Conservation (phyloP, 2,329 filamentous ascomycete genomes). For the Verticillium longisporum region DNA sequence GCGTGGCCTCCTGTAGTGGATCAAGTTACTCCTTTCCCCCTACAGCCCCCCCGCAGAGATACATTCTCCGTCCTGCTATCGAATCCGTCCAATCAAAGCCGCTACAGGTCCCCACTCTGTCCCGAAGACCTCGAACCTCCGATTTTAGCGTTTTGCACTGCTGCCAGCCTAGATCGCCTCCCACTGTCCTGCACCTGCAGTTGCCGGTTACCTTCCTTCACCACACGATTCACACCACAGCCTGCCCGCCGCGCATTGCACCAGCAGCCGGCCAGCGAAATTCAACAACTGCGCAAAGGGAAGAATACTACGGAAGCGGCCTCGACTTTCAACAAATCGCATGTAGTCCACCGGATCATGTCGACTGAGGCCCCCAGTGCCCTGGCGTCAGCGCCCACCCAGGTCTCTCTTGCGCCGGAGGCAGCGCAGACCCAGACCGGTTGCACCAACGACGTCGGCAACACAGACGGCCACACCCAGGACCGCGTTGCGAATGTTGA, state of each 20-base stretch:
- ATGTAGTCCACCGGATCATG: slow-evolving; percentile 43
- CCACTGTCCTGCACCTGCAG: not conserved
- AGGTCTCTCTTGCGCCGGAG: slow-evolving; percentile 11
- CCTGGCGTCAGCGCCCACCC: slow-evolving; percentile 31
- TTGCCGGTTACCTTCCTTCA: not conserved
- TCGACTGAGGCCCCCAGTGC: slow-evolving; percentile 48
- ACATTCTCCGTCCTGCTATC: not conserved
- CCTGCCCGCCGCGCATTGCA: not conserved
- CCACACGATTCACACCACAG: not conserved
- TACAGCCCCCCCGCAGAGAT: not conserved
- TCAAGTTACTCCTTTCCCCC: not conserved
- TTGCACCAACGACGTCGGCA: slow-evolving; percentile 7
- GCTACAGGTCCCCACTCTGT: not conserved
- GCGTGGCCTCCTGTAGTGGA: not conserved
- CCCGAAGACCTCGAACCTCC: slow-evolving; percentile 3
- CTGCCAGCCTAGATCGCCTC: not conserved
- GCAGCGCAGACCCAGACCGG: slow-evolving; percentile 8
- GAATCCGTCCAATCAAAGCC: not conserved
- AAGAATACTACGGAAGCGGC: not conserved
- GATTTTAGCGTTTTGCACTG: not conserved
- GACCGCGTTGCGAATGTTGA: slow-evolving; percentile 14
- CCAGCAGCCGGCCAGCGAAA: not conserved
- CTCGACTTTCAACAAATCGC: slow-evolving; percentile 20
- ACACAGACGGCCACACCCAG: slow-evolving; percentile 14
- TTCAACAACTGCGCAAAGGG: not conserved